Evolutionary conservation across 2,329 filamentous ascomycete species (phyloP), one percentile per base, ranked within the genome.

Genomic region (Sporothrix pseudoabietina): DNA sequence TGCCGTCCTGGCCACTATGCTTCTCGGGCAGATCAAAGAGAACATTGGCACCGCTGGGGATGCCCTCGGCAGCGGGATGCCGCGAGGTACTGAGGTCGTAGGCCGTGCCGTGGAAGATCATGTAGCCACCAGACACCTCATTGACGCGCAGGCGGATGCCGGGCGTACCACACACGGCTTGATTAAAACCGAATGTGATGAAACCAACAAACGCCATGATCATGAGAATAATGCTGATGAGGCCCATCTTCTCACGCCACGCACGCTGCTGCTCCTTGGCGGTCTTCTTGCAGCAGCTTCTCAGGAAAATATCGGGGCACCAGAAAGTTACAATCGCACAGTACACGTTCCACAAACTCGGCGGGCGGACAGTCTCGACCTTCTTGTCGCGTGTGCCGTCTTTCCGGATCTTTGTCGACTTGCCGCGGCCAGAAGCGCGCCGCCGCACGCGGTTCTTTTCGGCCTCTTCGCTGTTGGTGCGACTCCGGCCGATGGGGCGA

Each of bases 191-290:
- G 79, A 99, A 99, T 0, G 96, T 99, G 71, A 99, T 85, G 83
- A 95, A 99, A 79, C 96, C 96, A 66, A 99, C 95, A 79, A 94
- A 90, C 10, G 89, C 88, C 85, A 94, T 97, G 80, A 98, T 94
- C 74, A 91, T 80, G 44, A 97, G 80, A 80, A 99, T 99, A 79
- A 99, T 90, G 83, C 94, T 97, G 83, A 98, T 93, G 74, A 99
- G 84, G 2, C 96, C 96, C 86, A 99, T 97, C 87, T 99, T 99
- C 81, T 99, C 96, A 77, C 96, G 89, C 96, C 96, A 99, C 2
- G 96, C 96, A 78, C 94, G 89, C 80, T 94, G 92, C 81, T 98
- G 94, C 19, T 91, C 94, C 81, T 92, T 96, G 63, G 92, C 87
- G 8, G 90, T 89, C 86, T 92, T 97, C 54, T 94, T 94, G 78